Base-by-base conservation (phyloP, 805 yeast genomes). In the Candida coleopterorum region DNA sequence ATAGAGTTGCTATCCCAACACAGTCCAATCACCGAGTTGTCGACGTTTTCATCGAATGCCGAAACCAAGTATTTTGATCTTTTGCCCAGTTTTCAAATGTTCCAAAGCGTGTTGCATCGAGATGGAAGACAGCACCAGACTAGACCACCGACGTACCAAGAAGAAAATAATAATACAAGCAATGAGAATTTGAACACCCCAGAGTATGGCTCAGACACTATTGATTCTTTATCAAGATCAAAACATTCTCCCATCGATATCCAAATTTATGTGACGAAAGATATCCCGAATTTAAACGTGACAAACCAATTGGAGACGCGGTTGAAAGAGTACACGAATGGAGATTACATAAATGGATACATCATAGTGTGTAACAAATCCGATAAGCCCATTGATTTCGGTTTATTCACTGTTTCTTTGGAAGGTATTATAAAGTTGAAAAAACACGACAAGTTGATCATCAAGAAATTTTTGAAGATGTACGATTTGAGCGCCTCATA, bases 1-100 rank as follows among this genome's bases (percentile, higher is more conserved):
- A 62, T 63, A 21, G 68, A 63, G 37, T 40, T 58, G 15, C 44
- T 43, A 10, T 26, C 34, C 18, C 24, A 18, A 11, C 45, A 9
- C 30, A 28, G 31, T 16, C 28, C 44, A 21, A 42, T 47, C 3
- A 36, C 50, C 4, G 42, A 57, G 7, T 33, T 56, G 6, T 47
- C 56, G 2, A 47, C 58, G 6, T 40, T 49, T 2, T 43, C 56
- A 6, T 52, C 64, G 4, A 46, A 51, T 22, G 48, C 64, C 2
- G 62, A 58, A 32, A 60, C 68, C 2, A 62, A 62, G 33, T 60
- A 62, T 39, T 68, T 76, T 34, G 85, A 80, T 46, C 72, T 80
- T 2, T 53, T 81, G 24, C 88, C 86, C 0, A 77, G 85, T 0
- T 81, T 79, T 48, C 83, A 79, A 43, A 75, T 81, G 79, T 79